These are phyloP conservation scores for Metschnikowia gruessii DNA, from an alignment of 805 yeast genomes.

Conservation along the genomic window DNA sequence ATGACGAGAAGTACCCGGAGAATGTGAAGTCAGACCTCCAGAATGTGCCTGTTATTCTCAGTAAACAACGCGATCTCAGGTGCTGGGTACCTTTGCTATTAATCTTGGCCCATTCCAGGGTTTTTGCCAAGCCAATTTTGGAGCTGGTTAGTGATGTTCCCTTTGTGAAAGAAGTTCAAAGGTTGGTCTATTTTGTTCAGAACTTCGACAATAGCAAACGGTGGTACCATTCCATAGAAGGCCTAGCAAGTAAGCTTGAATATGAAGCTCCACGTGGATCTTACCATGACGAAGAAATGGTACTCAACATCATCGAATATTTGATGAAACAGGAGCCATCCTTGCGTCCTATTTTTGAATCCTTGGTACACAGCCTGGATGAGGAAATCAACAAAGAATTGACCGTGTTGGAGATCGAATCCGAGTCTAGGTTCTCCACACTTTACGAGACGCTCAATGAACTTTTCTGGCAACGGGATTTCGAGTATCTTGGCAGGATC, in stretches of 20 bases:
- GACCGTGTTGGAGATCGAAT: conserved; percentile 33
- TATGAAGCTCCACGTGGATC: conserved; percentile 19
- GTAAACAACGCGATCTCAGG: conserved; percentile 5
- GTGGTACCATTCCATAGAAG: conserved; percentile 24
- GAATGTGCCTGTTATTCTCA: conserved; percentile 14
- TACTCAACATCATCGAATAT: conserved; percentile 18
- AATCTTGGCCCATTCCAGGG: conserved; percentile 37
- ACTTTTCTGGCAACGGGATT: conserved; percentile 37
- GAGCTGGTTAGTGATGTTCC: conserved; percentile 10
- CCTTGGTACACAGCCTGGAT: conserved; percentile 27
- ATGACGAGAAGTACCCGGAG: conserved; percentile 9
- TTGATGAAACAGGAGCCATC: conserved; percentile 17
- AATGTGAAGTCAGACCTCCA: conserved; percentile 13
- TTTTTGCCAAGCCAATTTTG: conserved; percentile 30
- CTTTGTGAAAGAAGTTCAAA: conserved; percentile 23
- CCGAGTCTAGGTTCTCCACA: conserved; percentile 24
- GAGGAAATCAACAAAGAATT: conserved; percentile 27
- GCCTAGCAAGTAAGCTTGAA: conserved; percentile 20
- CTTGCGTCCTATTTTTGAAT: conserved; percentile 22
- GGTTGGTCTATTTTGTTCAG: conserved; percentile 21
- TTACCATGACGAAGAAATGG: conserved; percentile 23
- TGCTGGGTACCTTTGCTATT: conserved; percentile 42
- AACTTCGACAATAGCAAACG: conserved; percentile 12
- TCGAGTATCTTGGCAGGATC: conserved; percentile 29
- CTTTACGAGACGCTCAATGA: conserved; percentile 35